Percentiles rank a stretch among this genome's conserved stretches.
Evolutionary conservation across 768 basidiomycete species (phyloP).

Genomic region (Hygrophorus pudorinus): DNA sequence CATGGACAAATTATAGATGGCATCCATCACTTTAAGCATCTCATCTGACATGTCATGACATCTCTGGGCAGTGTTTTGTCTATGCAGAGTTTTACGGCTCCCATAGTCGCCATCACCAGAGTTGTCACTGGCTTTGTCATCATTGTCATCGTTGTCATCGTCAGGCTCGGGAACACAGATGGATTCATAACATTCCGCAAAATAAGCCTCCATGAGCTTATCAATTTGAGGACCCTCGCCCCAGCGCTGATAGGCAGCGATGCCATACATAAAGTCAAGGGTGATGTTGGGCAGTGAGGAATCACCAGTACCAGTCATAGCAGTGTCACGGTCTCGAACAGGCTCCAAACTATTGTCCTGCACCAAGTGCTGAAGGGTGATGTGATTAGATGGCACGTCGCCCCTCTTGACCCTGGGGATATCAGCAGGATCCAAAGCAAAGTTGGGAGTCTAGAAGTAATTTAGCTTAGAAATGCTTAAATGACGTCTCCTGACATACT

Average conservation of each 20-base stretch:
- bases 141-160: neutral
- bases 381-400: conserved; percentile 11
- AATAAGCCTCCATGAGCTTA: conserved; percentile 6
- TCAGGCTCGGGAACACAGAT: conserved; percentile 1
- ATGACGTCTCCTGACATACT: neutral
- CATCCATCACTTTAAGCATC: conserved; percentile 7
- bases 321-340: neutral
- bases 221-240: conserved; percentile 7
- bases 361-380: conserved; percentile 9
- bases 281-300: conserved; percentile 3
- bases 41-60: conserved; percentile 7
- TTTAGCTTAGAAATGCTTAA: neutral
- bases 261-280: conserved; percentile 11
- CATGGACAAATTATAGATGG: conserved; percentile 5
- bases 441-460: conserved; percentile 6
- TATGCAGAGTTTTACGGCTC: conserved; percentile 3
- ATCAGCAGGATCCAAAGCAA: too few species aligned
- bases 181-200: conserved; percentile 2
- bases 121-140: neutral
- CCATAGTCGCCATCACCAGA: conserved; percentile 1
- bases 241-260: conserved; percentile 12
- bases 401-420: conserved; percentile 8
- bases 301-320: neutral
- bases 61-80: neutral
- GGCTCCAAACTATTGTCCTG: neutral